Base-by-base conservation (phyloP, 176 grass and related monocot species). In the Puccinellia tenuiflora region DNA sequence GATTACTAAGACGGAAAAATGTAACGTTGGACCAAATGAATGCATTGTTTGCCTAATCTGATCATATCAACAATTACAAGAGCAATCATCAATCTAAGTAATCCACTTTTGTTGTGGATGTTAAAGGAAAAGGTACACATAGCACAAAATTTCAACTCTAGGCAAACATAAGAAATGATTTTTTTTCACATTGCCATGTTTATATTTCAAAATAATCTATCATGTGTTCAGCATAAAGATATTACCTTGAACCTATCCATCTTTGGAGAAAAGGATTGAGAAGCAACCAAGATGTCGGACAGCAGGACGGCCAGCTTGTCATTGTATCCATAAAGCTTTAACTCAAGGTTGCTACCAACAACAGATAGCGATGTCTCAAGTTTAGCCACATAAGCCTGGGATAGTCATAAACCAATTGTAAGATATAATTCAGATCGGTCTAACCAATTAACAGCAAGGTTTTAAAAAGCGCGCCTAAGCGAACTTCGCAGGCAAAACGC, bases 251-350 rank as follows among this genome's bases (percentile, higher is more conserved):
- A 95, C 47, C 96, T 91, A 65, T 95, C 89, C 3, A 88, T 50
- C 65, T 86, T 95, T 17, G 96, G 93, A 83, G 57, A 87, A 62
- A 98, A 98, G 66, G 81, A 88, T 75, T 85, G 88, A 47, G 81
- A 82, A 76, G 92, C 47, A 73, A 81, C 75, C 86, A 98, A 85
- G 55, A 98, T 93, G 79, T 93, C 91, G 14, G 89, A 88, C 39
- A 98, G 79, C 57, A 98, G 92, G 76, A 93, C 81, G 13, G 92
- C 55, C 54, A 99, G 70, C 84, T 96, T 99, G 76, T 99, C 93
- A 85, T 92, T 96, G 87, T 86, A 99, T 85, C 96, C 96, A 81
- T 90, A 99, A 85, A 99, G 83, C 83, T 88, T 92, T 82, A 99
- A 74, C 80, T 99, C 93, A 75, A 96, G 72, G 30, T 92, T 98